A percentile compares a stretch with the other conserved stretches of the same genome.
These are phyloP conservation scores for Sporothrix euskadiensis DNA, from an alignment of 2,329 filamentous ascomycete genomes.

Conservation along the genomic window DNA sequence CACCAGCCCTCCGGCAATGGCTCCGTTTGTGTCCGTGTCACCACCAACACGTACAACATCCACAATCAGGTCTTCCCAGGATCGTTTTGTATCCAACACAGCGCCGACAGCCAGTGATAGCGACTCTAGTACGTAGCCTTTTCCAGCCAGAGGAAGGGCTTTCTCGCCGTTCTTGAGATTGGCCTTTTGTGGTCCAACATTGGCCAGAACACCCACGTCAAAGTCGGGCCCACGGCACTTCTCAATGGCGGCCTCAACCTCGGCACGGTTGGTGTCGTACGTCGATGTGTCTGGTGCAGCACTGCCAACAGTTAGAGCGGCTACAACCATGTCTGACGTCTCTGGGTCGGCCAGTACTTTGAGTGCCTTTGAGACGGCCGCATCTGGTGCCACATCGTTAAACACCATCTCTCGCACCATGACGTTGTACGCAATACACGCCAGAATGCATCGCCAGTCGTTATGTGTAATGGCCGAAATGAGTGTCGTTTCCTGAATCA, in stretches of 20 bases:
- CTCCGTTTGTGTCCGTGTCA: conserved; percentile 51
- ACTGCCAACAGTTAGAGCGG: not conserved
- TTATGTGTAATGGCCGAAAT: conserved; percentile 47
- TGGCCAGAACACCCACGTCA: conserved; percentile 37
- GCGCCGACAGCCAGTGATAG: conserved; percentile 46
- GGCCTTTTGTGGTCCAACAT: conserved; percentile 36
- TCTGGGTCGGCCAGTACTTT: conserved; percentile 30
- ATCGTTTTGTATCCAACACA: conserved; percentile 42
- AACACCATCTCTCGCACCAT: conserved; percentile 41
- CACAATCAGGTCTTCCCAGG: conserved; percentile 47
- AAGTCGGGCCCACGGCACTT: conserved; percentile 35
- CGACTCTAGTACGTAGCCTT: conserved; percentile 49
- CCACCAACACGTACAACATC: conserved; percentile 49
- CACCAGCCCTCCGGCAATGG: conserved; percentile 49
- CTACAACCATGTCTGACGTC: not conserved
- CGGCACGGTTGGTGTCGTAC: not conserved
- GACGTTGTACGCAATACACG: conserved; percentile 46
- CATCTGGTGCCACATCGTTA: conserved; percentile 31
- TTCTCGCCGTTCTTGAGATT: not conserved
- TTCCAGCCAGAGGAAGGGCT: conserved; percentile 37
- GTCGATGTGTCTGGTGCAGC: not conserved
- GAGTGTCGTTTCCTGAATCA: conserved; percentile 40
- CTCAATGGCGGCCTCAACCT: conserved; percentile 34
- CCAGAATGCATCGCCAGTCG: conserved; percentile 40
- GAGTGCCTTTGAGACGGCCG: conserved; percentile 39